Conservation (phyloP, 2,329 filamentous ascomycete species). For the Furcasterigmium sp. region DNA sequence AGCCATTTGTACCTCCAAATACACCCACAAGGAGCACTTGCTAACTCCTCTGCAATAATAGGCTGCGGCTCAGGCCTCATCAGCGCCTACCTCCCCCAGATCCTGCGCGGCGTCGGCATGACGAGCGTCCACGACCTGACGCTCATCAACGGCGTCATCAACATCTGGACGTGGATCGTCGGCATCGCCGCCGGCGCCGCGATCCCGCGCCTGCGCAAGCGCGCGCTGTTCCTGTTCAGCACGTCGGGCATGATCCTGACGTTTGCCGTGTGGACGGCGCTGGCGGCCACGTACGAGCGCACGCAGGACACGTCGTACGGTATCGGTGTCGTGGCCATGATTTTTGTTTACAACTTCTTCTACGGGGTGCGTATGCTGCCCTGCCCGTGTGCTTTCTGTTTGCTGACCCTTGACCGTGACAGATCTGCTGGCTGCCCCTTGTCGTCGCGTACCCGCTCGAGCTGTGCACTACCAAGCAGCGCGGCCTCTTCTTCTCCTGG, state of each 20-base stretch:
- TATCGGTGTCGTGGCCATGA: constrained; percentile 4
- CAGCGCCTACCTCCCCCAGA: constrained; percentile 5
- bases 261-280: constrained; percentile 5
- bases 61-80: constrained; percentile 6
- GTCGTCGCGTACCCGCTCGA: constrained; percentile 6
- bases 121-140: constrained; percentile 2
- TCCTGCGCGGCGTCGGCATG: constrained; percentile 4
- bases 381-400: too few relatives aligned
- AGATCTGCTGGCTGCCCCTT: constrained; percentile 6
- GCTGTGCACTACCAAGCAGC: constrained; percentile 5
- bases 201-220: constrained; percentile 4
- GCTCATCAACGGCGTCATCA: constrained; percentile 7
- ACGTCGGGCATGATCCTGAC: constrained; percentile 12
- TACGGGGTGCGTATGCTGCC: too few relatives aligned
- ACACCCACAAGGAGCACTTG: too few relatives aligned
- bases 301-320: not conserved
- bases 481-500: constrained; percentile 4
- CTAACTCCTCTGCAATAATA: too few relatives aligned
- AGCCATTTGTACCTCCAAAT: too few relatives aligned
- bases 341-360: constrained; percentile 6
- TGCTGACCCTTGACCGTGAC: too few relatives aligned
- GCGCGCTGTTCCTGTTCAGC: constrained; percentile 7
- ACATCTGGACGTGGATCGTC: constrained; percentile 7
- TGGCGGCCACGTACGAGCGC: constrained; percentile 1
- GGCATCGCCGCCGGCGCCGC: constrained; percentile 2